Conservation (phyloP, 176 grass and related monocot genomes). For the Panicum miliaceum region DNA sequence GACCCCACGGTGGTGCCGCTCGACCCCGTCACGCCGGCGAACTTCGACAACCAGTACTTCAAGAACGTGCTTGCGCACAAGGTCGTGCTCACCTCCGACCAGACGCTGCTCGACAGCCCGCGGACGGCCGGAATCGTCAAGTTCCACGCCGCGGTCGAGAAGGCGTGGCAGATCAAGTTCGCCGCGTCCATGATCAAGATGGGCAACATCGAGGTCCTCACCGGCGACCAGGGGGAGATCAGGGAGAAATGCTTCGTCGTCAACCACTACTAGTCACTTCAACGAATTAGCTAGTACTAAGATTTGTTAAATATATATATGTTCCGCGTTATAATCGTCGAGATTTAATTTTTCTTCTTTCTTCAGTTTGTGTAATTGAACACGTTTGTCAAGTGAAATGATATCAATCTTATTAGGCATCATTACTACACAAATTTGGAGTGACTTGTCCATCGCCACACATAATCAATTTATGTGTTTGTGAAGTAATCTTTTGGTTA, state of each 20-base stretch:
- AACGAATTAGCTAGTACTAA: too few species aligned
- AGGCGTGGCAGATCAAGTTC: slow-evolving; percentile 30
- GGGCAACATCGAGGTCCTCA: slow-evolving; percentile 39
- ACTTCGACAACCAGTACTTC: slow-evolving; percentile 64
- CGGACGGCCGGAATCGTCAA: not conserved
- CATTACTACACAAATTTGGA: too few species aligned
- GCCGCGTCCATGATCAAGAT: slow-evolving; percentile 45
- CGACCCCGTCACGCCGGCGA: slow-evolving; percentile 20
- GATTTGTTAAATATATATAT: too few species aligned
- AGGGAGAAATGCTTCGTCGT: slow-evolving; percentile 34
- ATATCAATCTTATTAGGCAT: too few species aligned
- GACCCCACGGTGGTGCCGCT: slow-evolving; percentile 24
- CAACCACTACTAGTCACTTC: slow-evolving; percentile 8
- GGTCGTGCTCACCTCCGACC: slow-evolving; percentile 56
- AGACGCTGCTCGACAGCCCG: slow-evolving; percentile 30
- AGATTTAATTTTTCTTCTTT: too few species aligned
- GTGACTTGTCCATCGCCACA: too few species aligned
- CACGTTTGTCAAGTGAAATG: too few species aligned
- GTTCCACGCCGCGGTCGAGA: not conserved
- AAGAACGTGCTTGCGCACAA: slow-evolving; percentile 43
- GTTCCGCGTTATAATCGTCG: too few species aligned
- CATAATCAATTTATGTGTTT: too few species aligned
- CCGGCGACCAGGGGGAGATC: slow-evolving; percentile 29
- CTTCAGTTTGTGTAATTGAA: too few species aligned
- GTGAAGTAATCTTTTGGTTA: too few species aligned